Evolutionary conservation across 1,284 basidiomycete genomes (phyloP).

Genomic region (Pseudozyma hubeiensis): DNA sequence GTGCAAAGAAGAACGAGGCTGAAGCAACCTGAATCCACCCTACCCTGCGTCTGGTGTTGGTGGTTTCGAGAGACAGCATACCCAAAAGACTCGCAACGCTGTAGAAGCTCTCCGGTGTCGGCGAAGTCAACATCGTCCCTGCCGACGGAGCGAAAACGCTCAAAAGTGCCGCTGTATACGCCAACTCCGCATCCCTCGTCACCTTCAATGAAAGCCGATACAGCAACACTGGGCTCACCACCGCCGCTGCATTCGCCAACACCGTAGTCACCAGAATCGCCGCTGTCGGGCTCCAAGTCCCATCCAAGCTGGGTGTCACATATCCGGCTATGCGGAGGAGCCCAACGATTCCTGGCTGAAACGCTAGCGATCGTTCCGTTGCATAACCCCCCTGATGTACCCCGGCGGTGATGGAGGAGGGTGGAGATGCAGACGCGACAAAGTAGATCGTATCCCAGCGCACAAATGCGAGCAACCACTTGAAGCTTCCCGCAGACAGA

Average conservation of each 20-base stretch:
- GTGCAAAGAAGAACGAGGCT: conserved; percentile 76
- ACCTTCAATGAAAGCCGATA: conserved; percentile 69
- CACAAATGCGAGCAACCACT: conserved; percentile 69
- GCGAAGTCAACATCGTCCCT: conserved; percentile 75
- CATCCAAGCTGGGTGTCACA: conserved; percentile 20
- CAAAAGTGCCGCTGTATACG: conserved; percentile 76
- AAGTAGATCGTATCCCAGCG: conserved; percentile 94
- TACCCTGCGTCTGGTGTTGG: neutral
- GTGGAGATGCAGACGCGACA: conserved; percentile 50
- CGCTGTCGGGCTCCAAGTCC: conserved; percentile 42
- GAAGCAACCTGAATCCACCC: conserved; percentile 71
- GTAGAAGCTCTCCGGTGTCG: conserved; percentile 87
- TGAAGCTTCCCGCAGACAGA: conserved; percentile 13
- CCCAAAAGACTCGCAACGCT: conserved; percentile 73
- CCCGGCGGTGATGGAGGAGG: neutral
- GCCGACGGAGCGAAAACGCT: conserved; percentile 86
- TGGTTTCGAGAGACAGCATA: conserved; percentile 22
- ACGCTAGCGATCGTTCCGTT: conserved; percentile 89
- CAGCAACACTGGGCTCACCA: conserved; percentile 73
- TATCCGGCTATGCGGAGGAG: conserved; percentile 45
- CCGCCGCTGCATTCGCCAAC: conserved; percentile 56
- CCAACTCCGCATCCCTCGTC: conserved; percentile 72
- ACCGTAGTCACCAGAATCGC: conserved; percentile 38
- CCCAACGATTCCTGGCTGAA: conserved; percentile 76
- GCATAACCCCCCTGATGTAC: conserved; percentile 71